phyloP scores from a whole-genome alignment of 257 asterid species.

The Plantago major region DNA sequence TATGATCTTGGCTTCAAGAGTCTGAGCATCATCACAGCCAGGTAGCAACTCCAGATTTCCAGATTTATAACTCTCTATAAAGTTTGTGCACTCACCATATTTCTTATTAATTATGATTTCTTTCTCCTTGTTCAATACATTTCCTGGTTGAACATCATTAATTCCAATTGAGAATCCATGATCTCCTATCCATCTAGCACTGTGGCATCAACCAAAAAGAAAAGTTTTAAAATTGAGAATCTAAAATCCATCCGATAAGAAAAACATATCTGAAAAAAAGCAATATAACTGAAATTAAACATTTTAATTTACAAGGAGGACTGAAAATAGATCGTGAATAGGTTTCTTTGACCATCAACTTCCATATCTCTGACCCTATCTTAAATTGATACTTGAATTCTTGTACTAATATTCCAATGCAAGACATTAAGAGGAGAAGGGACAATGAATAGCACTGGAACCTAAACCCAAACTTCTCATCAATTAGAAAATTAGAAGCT shows the following conservation, averaged over 20 bases:
- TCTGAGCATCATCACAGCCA: conserved; percentile 82
- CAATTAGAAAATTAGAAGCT: too few species aligned
- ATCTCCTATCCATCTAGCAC: conserved; percentile 99
- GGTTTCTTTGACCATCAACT: too few species aligned
- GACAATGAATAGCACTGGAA: too few species aligned
- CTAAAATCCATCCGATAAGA: conserved; percentile 5
- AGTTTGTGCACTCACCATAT: conserved; percentile 51
- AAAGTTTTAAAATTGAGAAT: background rate
- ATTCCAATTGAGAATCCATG: conserved; percentile 98
- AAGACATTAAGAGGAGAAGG: too few species aligned
- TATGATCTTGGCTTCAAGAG: conserved; percentile 82
- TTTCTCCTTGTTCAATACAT: conserved; percentile 50
- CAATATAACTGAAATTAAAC: too few species aligned
- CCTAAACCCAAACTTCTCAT: too few species aligned
- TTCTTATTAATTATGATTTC: conserved; percentile 46
- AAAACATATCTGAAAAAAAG: background rate
- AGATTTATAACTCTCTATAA: conserved; percentile 52
- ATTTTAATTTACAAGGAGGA: too few species aligned
- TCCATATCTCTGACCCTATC: too few species aligned
- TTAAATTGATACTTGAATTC: too few species aligned
- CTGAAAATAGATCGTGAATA: too few species aligned
- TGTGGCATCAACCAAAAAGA: conserved; percentile 30
- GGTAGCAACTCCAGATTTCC: conserved; percentile 77
- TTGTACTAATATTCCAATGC: too few species aligned
- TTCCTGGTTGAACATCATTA: conserved; percentile 85